Evolutionary conservation across 2,329 filamentous ascomycete species (phyloP).

Genomic region (Cordyceps cicadae): DNA sequence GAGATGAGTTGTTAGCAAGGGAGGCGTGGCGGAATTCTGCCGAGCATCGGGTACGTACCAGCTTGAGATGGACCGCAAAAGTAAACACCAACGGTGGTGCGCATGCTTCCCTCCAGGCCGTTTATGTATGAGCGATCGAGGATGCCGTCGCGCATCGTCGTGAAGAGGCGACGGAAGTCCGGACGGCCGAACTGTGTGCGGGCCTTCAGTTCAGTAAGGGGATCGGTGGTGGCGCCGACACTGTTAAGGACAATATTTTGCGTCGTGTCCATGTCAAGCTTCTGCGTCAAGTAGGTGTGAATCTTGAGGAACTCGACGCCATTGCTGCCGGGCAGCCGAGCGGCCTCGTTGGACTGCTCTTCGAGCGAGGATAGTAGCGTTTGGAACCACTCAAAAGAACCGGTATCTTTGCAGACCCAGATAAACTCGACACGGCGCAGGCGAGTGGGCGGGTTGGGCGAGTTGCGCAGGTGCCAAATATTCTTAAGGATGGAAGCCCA

Average conservation of each 20-base stretch:
- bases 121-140: constrained; percentile 75
- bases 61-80: constrained; percentile 83
- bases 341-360: constrained; percentile 66
- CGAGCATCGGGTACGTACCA: constrained; percentile 33
- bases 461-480: constrained; percentile 91
- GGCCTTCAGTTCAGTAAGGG: constrained; percentile 80
- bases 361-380: constrained; percentile 86
- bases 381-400: constrained; percentile 98
- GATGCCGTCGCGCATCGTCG: constrained; percentile 81
- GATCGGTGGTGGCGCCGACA: constrained; percentile 79
- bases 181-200: constrained; percentile 93
- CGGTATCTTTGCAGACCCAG: constrained; percentile 95
- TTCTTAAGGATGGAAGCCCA: constrained; percentile 90
- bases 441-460: constrained; percentile 79
- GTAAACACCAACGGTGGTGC: constrained; percentile 90
- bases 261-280: constrained; percentile 81
- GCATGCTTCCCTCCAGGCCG: constrained; percentile 66
- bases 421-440: constrained; percentile 96
- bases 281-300: constrained; percentile 94
- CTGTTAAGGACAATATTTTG: constrained; percentile 97
- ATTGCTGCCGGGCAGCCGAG: constrained; percentile 57
- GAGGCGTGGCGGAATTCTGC: not conserved
- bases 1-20: constrained; percentile 24
- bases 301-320: constrained; percentile 87
- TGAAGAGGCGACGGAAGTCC: constrained; percentile 74